phyloP scores from a whole-genome alignment of 2,329 filamentous ascomycete species.

The Dactylellina drechsleri region DNA sequence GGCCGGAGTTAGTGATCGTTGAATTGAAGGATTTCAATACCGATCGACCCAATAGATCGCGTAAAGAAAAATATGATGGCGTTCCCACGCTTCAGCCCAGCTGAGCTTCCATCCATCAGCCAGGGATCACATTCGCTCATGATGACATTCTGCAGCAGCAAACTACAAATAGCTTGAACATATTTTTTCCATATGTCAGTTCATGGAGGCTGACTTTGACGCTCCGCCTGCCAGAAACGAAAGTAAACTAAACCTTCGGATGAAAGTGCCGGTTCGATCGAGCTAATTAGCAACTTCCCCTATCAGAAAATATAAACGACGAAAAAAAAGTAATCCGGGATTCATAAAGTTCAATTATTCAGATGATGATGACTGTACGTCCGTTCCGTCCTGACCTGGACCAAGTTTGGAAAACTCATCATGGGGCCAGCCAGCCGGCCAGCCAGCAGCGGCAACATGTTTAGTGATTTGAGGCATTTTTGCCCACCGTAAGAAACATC shows the following conservation, averaged over 20 bases:
- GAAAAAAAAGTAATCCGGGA: slow-evolving; percentile 35
- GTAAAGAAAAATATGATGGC: background rate
- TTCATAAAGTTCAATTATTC: background rate
- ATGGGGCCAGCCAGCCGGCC: slow-evolving; percentile 34
- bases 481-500: slow-evolving; percentile 31
- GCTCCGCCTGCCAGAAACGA: slow-evolving; percentile 22
- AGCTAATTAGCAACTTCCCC: slow-evolving; percentile 11
- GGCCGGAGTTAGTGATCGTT: too few species aligned
- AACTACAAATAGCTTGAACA: background rate
- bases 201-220: slow-evolving; percentile 39
- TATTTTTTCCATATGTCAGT: background rate
- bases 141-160: slow-evolving; percentile 52
- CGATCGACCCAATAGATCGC: slow-evolving; percentile 21
- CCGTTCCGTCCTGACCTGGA: slow-evolving; percentile 23
- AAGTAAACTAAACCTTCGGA: slow-evolving; percentile 35
- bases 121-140: slow-evolving; percentile 50
- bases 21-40: too few species aligned
- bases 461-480: slow-evolving; percentile 47
- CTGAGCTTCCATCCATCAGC: slow-evolving; percentile 19
- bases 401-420: slow-evolving; percentile 38
- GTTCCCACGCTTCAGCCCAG: slow-evolving; percentile 23
- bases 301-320: background rate
- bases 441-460: slow-evolving; percentile 28
- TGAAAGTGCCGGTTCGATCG: slow-evolving; percentile 40
- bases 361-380: slow-evolving; percentile 18